A percentile compares a stretch with the other conserved stretches of the same genome.
Evolutionary conservation across 2,329 filamentous ascomycete species (phyloP).

Genomic region (Juglanconis oblonga): DNA sequence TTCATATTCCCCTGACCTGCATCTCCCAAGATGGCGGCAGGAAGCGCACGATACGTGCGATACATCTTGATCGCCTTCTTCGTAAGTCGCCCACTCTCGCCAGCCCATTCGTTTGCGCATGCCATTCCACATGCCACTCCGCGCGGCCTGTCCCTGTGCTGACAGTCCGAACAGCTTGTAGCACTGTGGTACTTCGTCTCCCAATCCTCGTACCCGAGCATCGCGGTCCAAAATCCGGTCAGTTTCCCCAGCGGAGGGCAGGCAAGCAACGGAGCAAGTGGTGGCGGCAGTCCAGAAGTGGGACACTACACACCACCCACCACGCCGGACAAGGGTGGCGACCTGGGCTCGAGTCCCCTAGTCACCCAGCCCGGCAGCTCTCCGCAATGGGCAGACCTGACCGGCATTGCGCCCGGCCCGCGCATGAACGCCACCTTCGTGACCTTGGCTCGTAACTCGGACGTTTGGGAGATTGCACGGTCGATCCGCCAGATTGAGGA

Average conservation of each 20-base stretch:
- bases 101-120: conserved; percentile 17
- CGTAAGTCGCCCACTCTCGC: conserved; percentile 50
- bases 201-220: conserved; percentile 48
- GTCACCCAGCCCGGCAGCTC: conserved; percentile 48
- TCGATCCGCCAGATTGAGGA: conserved; percentile 97
- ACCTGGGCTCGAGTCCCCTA: conserved; percentile 42
- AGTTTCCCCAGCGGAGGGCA: conserved; percentile 33
- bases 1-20: conserved; percentile 11
- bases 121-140: conserved; percentile 11
- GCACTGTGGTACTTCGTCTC: conserved; percentile 78
- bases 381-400: conserved; percentile 50
- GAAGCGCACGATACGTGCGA: conserved; percentile 71
- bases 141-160: conserved; percentile 20
- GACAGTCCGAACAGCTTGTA: conserved; percentile 46
- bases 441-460: conserved; percentile 86
- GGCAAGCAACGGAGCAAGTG: conserved; percentile 17
- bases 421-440: conserved; percentile 98
- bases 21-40: conserved; percentile 54
- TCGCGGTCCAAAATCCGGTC: conserved; percentile 41
- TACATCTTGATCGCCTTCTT: conserved; percentile 80
- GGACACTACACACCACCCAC: conserved; percentile 17
- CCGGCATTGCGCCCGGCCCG: conserved; percentile 57
- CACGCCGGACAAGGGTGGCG: conserved; percentile 25
- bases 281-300: conserved; percentile 2
- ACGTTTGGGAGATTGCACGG: conserved; percentile 94